Conservation (phyloP, 1,139 yeast genomes). For the Diutina mesorugosa region DNA sequence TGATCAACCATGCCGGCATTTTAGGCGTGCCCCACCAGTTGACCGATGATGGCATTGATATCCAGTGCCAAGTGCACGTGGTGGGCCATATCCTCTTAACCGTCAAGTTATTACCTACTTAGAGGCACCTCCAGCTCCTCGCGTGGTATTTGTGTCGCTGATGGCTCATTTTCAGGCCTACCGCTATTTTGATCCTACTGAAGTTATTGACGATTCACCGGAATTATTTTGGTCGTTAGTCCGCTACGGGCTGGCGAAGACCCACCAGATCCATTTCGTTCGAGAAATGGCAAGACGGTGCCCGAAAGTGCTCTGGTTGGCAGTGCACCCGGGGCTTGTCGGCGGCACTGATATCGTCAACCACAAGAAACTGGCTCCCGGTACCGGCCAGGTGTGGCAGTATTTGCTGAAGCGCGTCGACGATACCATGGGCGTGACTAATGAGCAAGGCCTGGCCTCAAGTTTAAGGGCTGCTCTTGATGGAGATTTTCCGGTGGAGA, state of each 20-base stretch:
- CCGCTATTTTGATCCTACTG: conserved; percentile 11
- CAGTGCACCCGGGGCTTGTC: conserved; percentile 31
- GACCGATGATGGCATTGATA: conserved; percentile 25
- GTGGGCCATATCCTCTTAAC: conserved; percentile 24
- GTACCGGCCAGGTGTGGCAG: conserved; percentile 13
- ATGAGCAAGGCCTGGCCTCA: conserved; percentile 24
- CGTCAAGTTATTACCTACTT: conserved; percentile 17
- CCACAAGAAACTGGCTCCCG: conserved; percentile 16
- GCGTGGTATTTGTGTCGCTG: conserved; percentile 21
- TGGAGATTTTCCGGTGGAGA: conserved; percentile 11
- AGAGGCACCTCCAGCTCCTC: conserved; percentile 14
- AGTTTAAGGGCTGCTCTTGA: conserved; percentile 24
- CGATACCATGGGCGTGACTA: conserved; percentile 8
- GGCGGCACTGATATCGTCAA: conserved; percentile 21
- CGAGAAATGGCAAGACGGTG: conserved; percentile 14
- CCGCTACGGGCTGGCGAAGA: conserved; percentile 24
- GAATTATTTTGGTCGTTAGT: conserved; percentile 15
- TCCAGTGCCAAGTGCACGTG: conserved; percentile 30
- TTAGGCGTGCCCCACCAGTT: conserved; percentile 25
- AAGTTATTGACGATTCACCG: conserved; percentile 15
- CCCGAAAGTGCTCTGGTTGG: conserved; percentile 20
- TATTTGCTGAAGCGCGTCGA: conserved; percentile 6
- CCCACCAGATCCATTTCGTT: conserved; percentile 20
- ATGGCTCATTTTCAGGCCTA: conserved; percentile 18
- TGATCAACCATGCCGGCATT: conserved; percentile 31